phyloP scores from a whole-genome alignment of 345 rosid genomes.

The Arabidopsis arenosa region DNA sequence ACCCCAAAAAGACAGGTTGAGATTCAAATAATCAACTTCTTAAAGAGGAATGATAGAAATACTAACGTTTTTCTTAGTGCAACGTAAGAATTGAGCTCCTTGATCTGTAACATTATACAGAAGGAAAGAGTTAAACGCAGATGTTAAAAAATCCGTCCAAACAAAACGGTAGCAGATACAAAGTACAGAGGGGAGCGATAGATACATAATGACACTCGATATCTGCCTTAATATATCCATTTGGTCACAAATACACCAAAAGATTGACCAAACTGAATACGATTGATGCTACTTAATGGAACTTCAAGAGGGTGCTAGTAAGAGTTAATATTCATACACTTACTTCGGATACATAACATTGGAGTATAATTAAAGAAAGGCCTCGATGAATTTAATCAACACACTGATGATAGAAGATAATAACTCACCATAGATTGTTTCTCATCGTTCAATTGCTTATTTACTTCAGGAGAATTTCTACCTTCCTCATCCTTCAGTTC shows the following conservation, averaged over 20 bases:
- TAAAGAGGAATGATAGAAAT: neutral
- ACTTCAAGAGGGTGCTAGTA: neutral
- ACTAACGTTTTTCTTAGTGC: constrained; percentile 94
- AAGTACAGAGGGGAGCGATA: neutral
- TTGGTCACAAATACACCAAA: constrained; percentile 16
- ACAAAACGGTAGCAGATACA: constrained; percentile 17
- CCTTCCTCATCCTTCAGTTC: constrained; percentile 87
- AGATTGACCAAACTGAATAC: neutral
- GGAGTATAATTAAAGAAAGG: neutral
- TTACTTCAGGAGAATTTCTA: constrained; percentile 77
- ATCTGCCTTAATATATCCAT: neutral
- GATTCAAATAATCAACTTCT: constrained; percentile 10
- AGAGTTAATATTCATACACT: neutral
- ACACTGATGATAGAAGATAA: neutral
- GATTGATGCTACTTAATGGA: neutral
- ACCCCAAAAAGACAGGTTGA: neutral
- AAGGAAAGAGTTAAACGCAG: constrained; percentile 10
- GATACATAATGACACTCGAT: constrained; percentile 6
- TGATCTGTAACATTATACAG: constrained; percentile 64
- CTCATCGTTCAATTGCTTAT: constrained; percentile 90
- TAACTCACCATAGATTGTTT: constrained; percentile 92
- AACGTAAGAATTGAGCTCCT: constrained; percentile 93
- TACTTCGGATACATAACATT: neutral
- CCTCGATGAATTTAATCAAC: neutral
- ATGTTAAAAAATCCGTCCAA: constrained; percentile 3